These are phyloP conservation scores for Akanthomyces muscarius DNA, from an alignment of 2,329 filamentous ascomycete species.

Conservation along the genomic window DNA sequence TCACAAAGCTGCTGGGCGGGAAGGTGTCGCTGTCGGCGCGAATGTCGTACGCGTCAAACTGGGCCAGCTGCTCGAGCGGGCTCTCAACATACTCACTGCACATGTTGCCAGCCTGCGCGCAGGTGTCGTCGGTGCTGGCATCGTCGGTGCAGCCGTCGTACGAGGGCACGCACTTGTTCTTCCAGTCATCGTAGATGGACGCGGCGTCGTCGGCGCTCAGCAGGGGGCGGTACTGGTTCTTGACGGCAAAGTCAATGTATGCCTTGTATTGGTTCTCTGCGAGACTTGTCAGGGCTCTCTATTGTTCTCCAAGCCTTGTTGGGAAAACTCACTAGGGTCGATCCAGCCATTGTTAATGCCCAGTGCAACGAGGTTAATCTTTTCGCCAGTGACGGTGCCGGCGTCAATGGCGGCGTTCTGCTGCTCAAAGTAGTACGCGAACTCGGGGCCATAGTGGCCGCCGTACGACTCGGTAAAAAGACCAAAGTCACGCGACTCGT, in stretches of 20 bases:
- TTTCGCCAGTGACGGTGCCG: conserved; percentile 38
- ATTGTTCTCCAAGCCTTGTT: too few species aligned
- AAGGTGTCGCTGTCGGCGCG: conserved; percentile 35
- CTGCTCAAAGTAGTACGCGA: conserved; percentile 51
- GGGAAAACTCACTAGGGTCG: conserved; percentile 30
- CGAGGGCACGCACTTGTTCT: conserved; percentile 24
- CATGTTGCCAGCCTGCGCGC: conserved; percentile 23
- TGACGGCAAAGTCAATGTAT: conserved; percentile 42
- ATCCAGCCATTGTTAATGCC: conserved; percentile 56
- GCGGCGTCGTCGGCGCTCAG: conserved; percentile 21
- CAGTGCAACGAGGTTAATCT: conserved; percentile 49
- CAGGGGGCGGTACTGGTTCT: conserved; percentile 36
- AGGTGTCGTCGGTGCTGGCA: conserved; percentile 23
- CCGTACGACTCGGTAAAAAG: conserved; percentile 54
- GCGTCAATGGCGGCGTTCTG: conserved; percentile 50
- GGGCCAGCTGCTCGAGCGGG: conserved; percentile 13
- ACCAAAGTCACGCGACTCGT: conserved; percentile 54
- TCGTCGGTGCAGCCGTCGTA: conserved; percentile 26
- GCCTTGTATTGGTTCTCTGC: conserved; percentile 29
- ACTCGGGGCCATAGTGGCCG: conserved; percentile 56
- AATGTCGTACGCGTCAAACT: conserved; percentile 47
- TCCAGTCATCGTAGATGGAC: conserved; percentile 19
- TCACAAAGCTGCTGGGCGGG: conserved; percentile 38
- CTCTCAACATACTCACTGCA: conserved; percentile 28
- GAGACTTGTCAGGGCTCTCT: neutral